These are phyloP conservation scores for Grammothele lineata DNA, from an alignment of 768 basidiomycete species.

Conservation along the genomic window DNA sequence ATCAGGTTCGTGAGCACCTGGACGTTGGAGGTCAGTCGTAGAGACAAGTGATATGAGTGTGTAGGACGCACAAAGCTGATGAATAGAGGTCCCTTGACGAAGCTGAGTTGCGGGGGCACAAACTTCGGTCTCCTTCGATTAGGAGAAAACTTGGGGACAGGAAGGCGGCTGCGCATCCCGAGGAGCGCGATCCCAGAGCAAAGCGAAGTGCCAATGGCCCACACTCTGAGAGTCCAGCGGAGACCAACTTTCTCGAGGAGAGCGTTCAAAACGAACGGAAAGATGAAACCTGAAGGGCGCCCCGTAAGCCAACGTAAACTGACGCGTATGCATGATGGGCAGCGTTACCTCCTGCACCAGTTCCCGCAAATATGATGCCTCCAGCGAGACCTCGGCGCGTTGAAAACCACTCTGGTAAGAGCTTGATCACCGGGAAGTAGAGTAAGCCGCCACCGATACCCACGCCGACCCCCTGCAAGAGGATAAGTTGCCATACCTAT, in stretches of 20 bases:
- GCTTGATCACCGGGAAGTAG: slow-evolving; percentile 11
- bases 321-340: too few species aligned
- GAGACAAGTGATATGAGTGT: not conserved
- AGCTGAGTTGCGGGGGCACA: slow-evolving; percentile 11
- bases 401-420: slow-evolving; percentile 19
- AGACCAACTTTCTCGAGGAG: slow-evolving; percentile 14
- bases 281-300: slow-evolving; percentile 10
- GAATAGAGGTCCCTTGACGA: slow-evolving; percentile 11
- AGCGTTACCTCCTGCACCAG: slow-evolving; percentile 17
- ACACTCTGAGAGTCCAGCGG: slow-evolving; percentile 17
- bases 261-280: slow-evolving; percentile 15
- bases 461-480: slow-evolving; percentile 16
- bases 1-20: slow-evolving; percentile 13
- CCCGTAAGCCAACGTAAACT: not conserved
- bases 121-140: slow-evolving; percentile 7
- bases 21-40: too few species aligned
- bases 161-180: slow-evolving; percentile 15
- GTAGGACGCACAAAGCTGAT: slow-evolving; percentile 12
- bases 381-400: slow-evolving; percentile 16
- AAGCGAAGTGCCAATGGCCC: slow-evolving; percentile 11
- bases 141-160: slow-evolving; percentile 3
- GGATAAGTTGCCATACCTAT: slow-evolving; percentile 18
- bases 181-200: slow-evolving; percentile 9
- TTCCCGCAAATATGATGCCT: slow-evolving; percentile 18
- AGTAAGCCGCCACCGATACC: slow-evolving; percentile 17